Conservation (phyloP, 768 basidiomycete species). For the Termitomyces sp. region DNA sequence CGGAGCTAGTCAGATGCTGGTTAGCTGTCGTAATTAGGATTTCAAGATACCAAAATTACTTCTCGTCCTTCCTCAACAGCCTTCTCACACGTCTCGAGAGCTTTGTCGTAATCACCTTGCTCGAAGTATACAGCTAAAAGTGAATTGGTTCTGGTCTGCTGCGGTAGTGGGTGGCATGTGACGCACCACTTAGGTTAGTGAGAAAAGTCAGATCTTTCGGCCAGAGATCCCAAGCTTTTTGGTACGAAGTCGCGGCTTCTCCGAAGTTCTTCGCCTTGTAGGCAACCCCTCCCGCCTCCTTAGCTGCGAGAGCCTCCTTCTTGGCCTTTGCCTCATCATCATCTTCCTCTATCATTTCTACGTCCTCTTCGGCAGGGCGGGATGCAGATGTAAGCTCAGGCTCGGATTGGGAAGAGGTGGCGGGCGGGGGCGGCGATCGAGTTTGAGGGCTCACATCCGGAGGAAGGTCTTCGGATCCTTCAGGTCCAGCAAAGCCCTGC, state of each 20-base stretch:
- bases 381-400: constrained; percentile 35
- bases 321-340: constrained; percentile 69
- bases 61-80: constrained; percentile 94
- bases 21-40: neutral
- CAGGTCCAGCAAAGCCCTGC: constrained; percentile 77
- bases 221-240: constrained; percentile 88
- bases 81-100: constrained; percentile 88
- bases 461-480: constrained; percentile 78
- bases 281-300: constrained; percentile 69
- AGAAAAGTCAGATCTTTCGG: constrained; percentile 93
- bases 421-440: constrained; percentile 34
- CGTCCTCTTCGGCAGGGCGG: constrained; percentile 45
- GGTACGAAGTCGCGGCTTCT: constrained; percentile 69
- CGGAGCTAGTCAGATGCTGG: constrained; percentile 45
- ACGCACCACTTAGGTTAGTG: constrained; percentile 79
- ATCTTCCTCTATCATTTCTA: constrained; percentile 64
- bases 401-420: constrained; percentile 36
- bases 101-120: constrained; percentile 85
- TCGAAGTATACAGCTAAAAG: constrained; percentile 84
- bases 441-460: constrained; percentile 37
- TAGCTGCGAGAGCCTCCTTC: constrained; percentile 73
- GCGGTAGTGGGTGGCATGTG: neutral
- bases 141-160: neutral
- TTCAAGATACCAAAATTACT: constrained; percentile 24
- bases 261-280: constrained; percentile 87